Evolutionary conservation across 2,329 filamentous ascomycete species (phyloP).

Genomic region (Clonostachys sp.): DNA sequence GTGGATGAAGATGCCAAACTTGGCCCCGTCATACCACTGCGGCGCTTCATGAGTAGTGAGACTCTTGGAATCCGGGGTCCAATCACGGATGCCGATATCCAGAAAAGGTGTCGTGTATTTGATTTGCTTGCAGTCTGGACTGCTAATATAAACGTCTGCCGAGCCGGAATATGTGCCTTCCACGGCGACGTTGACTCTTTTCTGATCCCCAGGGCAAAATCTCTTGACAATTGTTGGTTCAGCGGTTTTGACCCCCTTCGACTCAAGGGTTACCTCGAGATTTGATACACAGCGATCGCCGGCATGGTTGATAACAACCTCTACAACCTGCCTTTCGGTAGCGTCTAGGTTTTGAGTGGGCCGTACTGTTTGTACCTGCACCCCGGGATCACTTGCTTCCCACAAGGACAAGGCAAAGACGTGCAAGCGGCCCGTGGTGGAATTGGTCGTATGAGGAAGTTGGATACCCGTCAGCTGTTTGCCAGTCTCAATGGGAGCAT

Average conservation of each 20-base stretch:
- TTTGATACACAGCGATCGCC: slow-evolving; percentile 26
- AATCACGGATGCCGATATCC: slow-evolving; percentile 26
- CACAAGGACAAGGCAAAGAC: slow-evolving; percentile 34
- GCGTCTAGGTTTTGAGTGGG: slow-evolving; percentile 36
- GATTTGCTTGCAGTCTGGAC: neutral
- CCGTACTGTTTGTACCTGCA: slow-evolving; percentile 30
- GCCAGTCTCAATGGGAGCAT: slow-evolving; percentile 24
- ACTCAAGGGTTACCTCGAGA: slow-evolving; percentile 19
- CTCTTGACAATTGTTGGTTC: slow-evolving; percentile 29
- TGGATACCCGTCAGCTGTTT: slow-evolving; percentile 31
- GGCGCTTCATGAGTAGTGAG: slow-evolving; percentile 4
- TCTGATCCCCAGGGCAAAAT: slow-evolving; percentile 37
- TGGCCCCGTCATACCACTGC: slow-evolving; percentile 7
- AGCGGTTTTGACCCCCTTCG: slow-evolving; percentile 34
- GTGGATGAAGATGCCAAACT: slow-evolving; percentile 9
- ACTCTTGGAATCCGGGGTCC: slow-evolving; percentile 19
- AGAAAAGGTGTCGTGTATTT: slow-evolving; percentile 9
- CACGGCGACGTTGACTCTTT: slow-evolving; percentile 27
- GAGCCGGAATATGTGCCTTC: slow-evolving; percentile 15
- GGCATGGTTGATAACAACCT: slow-evolving; percentile 29
- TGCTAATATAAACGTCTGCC: slow-evolving; percentile 7
- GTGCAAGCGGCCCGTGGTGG: slow-evolving; percentile 29
- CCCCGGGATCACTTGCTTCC: slow-evolving; percentile 6
- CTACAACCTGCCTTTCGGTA: slow-evolving; percentile 29
- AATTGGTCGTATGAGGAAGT: slow-evolving; percentile 29